Base-by-base conservation (phyloP, 805 yeast species). In the Saturnispora galanensis region DNA sequence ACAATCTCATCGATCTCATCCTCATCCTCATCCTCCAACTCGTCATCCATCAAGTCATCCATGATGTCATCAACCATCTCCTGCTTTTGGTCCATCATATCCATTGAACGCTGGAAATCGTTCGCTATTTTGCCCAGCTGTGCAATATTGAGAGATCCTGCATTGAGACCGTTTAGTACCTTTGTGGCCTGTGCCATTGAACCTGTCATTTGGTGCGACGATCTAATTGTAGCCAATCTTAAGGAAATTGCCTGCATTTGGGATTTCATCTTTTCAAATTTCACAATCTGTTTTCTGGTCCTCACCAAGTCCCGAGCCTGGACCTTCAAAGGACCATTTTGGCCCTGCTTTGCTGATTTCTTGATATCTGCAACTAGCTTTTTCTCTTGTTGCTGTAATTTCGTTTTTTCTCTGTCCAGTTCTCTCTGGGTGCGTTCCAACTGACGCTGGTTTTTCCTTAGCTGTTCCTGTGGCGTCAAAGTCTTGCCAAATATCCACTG, bases 1-100 rank as follows among this genome's bases (percentile, higher is more conserved):
- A 94, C 93, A 42, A 89, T 83, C 56, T 88, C 96, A 57, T 89
- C 96, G 3, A 84, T 82, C 61, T 89, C 95, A 52, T 83, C 93
- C 47, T 65, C 68, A 50, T 84, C 95, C 49, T 84, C 94, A 18
- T 76, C 87, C 52, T 80, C 84, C 47, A 85, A 78, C 56, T 86
- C 97, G 56, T 81, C 87, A 44, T 83, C 95, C 93, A 93, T 87
- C 15, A 93, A 84, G 61, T 90, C 96, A 59, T 93, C 99, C 55
- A 93, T 82, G 15, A 96, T 94, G 60, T 93, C 98, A 60, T 93
- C 98, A 84, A 93, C 93, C 77, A 94, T 86, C 62, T 94, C 99
- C 63, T 94, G 97, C 57, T 95, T 81, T 66, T 93, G 98, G 63
- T 90, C 97, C 97, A 93, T 93, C 55, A 94, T 68, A 59, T 94